Evolutionary conservation across 257 asterid genomes (phyloP), one percentile per base, ranked within the genome.

Genomic region (Solanum bukasovii): DNA sequence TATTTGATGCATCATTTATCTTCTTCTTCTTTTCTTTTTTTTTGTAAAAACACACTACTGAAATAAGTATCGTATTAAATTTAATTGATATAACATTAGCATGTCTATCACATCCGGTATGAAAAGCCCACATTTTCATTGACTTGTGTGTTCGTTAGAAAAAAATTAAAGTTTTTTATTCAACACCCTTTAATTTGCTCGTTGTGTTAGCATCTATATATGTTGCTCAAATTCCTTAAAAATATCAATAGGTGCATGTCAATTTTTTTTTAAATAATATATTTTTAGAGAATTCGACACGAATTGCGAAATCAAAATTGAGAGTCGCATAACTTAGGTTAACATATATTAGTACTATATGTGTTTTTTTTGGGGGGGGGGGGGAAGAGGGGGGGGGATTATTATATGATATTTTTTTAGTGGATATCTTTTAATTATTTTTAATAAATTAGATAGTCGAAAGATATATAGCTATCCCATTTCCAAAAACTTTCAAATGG

Each of bases 81-180:
- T 40, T 40, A 40, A 77, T 13, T 38, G 40, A 38, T 59, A 27
- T 59, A 52, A 52, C 63, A 52, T 52, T 20, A 56, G 61, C 49
- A 88, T 87, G 88, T 73, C 90, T 29, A 68, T 42, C 42, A 33
- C 79, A 63, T 16, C 84, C 92, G 89, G 37, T 78, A 84, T 63
- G 46, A 81, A 88, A 72, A 87, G 92, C 88, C 87, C 89, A 84
- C 87, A 63, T 88, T 84, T 85, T 63, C 46, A 68, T 91, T 90
- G 89, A 87, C 93, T 81, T 35, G 49, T 35, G 82, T 35, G 49
- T 73, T 0, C 0, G 4, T 46, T 5, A 20, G 13, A 2, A 77
- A 77, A 61, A 77, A n/a, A 16, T 0, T 5, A 12, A 44, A 44
- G 79, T 33, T 72, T n/a, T 75, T 37, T 72, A 78, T 16, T 6